Percentiles rank a stretch among this genome's conserved stretches.
Conservation (phyloP, 768 basidiomycete genomes). For the Tricholoma hemisulphureum region DNA sequence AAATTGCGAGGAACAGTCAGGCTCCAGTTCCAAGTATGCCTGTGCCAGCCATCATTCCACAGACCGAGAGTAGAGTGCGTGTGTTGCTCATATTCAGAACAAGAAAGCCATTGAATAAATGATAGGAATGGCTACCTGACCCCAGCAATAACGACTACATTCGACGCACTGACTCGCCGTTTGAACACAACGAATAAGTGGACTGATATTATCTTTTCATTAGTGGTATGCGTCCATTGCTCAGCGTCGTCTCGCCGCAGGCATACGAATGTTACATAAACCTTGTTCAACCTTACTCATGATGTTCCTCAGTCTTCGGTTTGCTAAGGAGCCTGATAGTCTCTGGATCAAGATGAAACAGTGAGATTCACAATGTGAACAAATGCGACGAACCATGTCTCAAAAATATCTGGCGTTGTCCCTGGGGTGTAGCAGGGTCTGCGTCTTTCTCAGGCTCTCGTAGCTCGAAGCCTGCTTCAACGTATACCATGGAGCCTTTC, state of each 20-base stretch:
- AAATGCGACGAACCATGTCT: constrained; percentile 58
- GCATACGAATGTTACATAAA: not conserved
- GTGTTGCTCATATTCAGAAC: not conserved
- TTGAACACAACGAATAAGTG: constrained; percentile 34
- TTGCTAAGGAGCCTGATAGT: constrained; percentile 46
- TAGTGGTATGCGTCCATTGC: not conserved
- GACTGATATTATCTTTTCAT: not conserved
- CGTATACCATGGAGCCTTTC: constrained; percentile 76
- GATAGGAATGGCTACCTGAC: constrained; percentile 36
- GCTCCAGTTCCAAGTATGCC: constrained; percentile 35
- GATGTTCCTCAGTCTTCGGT: constrained; percentile 18
- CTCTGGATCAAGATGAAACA: constrained; percentile 39
- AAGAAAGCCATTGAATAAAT: constrained; percentile 1
- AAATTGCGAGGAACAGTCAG: constrained; percentile 43
- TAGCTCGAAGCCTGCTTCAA: constrained; percentile 76
- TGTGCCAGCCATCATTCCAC: constrained; percentile 21
- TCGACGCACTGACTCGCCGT: constrained; percentile 39
- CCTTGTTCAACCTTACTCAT: constrained; percentile 11
- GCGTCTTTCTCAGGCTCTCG: constrained; percentile 67
- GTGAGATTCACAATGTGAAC: not conserved
- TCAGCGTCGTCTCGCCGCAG: not conserved
- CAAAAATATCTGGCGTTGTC: constrained; percentile 81
- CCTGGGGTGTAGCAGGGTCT: constrained; percentile 64
- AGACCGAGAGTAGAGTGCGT: constrained; percentile 30
- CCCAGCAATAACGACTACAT: constrained; percentile 27